Evolutionary conservation across 106 monocot genomes (phyloP), one percentile per base, ranked within the genome.

Genomic region (Phalaenopsis equestris): DNA sequence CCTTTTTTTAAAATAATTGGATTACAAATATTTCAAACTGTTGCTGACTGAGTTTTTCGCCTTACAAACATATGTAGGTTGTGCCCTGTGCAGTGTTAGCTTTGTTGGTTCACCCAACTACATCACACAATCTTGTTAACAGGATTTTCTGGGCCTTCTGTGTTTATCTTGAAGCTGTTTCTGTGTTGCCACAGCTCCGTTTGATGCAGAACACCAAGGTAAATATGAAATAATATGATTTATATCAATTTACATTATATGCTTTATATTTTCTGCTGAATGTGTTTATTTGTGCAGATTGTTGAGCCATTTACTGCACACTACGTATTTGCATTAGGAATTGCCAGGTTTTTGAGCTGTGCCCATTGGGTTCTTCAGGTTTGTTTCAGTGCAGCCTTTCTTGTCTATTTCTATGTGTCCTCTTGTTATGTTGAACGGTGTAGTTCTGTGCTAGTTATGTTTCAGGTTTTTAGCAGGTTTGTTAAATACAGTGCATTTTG

Each of bases 141-240:
- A 86, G 93, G 80, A 89, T 97, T 17, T 84, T 79, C 23, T 97
- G 96, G 96, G 93, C 96, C 0, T 97, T 97, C 19, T 92, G 92
- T 83, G 89, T 92, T 82, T 92, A 92, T 77, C 52, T 92, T 73
- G 92, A 92, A 89, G 86, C 92, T 77, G 89, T 92, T 72, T 92
- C 90, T 42, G 90, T 92, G 38, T 83, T 92, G 12, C 92, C 92
- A 37, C 92, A 92, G n/a, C 68, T 92, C 49, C 90, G 90, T 55
- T 80, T 92, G 88, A 90, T 92, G 92, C 90, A 92, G 79, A 92
- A 92, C 70, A 90, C 88, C 49, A 90, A 92, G 90, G 92, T 88
- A 77, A 17, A 41, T 3, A 55, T 76, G 30, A 7, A 2, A 52
- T 49, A 65, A 6, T 5, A 0, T 58, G 36, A 55, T 56, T 65